These are phyloP conservation scores for Lasiodiplodia sp. DNA, from an alignment of 2,329 filamentous ascomycete genomes.

Conservation along the genomic window DNA sequence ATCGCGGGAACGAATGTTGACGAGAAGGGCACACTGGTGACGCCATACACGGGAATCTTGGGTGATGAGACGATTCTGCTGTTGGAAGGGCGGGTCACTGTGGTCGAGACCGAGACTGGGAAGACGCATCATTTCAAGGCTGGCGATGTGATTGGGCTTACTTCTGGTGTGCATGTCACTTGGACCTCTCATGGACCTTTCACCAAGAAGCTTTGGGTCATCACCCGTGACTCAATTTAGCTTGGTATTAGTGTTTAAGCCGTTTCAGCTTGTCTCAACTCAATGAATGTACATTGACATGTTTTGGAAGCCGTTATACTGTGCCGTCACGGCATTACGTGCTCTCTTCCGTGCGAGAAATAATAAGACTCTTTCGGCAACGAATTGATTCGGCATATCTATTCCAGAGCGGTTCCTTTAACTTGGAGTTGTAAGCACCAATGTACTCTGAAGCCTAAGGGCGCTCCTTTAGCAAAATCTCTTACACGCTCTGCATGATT, in stretches of 20 bases:
- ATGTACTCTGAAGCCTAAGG: too few species aligned
- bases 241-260: not conserved
- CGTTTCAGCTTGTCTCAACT: too few species aligned
- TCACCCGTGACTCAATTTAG: slow-evolving; percentile 10
- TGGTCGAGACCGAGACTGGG: slow-evolving; percentile 18
- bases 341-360: too few species aligned
- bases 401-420: too few species aligned
- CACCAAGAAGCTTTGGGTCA: slow-evolving; percentile 28
- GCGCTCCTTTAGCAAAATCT: too few species aligned
- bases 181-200: slow-evolving; percentile 14
- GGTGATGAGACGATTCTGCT: slow-evolving; percentile 31
- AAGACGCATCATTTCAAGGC: slow-evolving; percentile 20
- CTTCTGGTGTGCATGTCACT: slow-evolving; percentile 23
- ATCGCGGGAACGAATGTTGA: slow-evolving; percentile 26
- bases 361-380: too few species aligned
- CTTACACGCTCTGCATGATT: too few species aligned
- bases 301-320: too few species aligned
- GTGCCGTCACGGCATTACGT: too few species aligned
- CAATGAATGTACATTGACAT: too few species aligned
- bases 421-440: too few species aligned
- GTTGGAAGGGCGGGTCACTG: slow-evolving; percentile 1
- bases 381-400: too few species aligned
- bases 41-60: slow-evolving; percentile 28
- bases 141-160: slow-evolving; percentile 14
- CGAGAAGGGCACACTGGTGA: slow-evolving; percentile 22